A percentile compares a stretch with the other conserved stretches of the same genome.
Evolutionary conservation across 345 rosid species (phyloP).

Genomic region (Psidium guajava): DNA sequence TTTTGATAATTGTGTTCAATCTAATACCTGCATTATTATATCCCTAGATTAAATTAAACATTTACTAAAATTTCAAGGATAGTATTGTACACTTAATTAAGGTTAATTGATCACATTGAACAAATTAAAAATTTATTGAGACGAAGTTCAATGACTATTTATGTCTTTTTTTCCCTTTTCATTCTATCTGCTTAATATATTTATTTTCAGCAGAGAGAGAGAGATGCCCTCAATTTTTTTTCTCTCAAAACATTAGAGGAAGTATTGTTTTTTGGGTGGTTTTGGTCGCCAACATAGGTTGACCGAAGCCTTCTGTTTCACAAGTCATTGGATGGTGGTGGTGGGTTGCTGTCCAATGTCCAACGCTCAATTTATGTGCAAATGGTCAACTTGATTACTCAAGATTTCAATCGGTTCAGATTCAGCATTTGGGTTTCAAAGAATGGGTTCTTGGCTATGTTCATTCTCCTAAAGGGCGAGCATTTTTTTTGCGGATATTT

Average conservation of each 20-base stretch:
- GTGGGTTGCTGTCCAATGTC: neutral
- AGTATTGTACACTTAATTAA: too few relatives aligned
- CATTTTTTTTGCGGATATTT: fast-evolving
- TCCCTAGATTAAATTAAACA: too few relatives aligned
- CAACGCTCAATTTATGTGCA: neutral
- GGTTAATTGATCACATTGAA: too few relatives aligned
- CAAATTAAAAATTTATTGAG: too few relatives aligned
- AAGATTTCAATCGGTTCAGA: neutral
- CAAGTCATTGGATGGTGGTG: neutral
- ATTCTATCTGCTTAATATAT: neutral
- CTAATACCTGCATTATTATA: too few relatives aligned
- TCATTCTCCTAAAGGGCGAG: neutral
- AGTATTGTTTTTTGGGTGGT: neutral
- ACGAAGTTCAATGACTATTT: too few relatives aligned
- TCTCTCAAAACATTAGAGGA: neutral
- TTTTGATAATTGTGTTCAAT: too few relatives aligned
- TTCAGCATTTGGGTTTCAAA: neutral
- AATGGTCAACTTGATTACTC: neutral
- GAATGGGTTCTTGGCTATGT: neutral
- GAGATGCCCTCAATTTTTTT: neutral
- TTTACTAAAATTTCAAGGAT: too few relatives aligned
- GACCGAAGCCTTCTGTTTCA: neutral
- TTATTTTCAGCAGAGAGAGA: neutral
- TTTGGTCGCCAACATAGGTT: neutral
- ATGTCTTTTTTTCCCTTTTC: neutral